These are phyloP conservation scores for Theileria orientalis DNA, from an alignment of 169 alveolate species.

Conservation along the genomic window DNA sequence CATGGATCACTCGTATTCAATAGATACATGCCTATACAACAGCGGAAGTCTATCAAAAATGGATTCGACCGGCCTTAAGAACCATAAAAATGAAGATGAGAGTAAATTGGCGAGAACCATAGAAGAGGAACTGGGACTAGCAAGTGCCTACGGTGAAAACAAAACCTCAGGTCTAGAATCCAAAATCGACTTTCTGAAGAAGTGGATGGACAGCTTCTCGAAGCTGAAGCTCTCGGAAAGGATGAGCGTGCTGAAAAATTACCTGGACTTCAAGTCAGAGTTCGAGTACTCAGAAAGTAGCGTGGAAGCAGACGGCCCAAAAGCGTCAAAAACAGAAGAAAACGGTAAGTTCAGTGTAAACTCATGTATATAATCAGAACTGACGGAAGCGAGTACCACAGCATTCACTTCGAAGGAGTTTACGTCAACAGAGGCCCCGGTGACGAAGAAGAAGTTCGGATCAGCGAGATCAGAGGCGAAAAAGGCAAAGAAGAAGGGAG, in stretches of 20 bases:
- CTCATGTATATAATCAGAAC: background rate
- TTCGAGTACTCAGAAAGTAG: background rate
- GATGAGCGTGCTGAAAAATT: background rate
- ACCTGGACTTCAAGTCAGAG: background rate
- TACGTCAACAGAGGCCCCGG: no score
- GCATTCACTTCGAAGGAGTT: background rate
- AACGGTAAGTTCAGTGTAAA: background rate
- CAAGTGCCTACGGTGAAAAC: background rate
- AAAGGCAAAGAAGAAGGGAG: no score
- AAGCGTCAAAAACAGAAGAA: background rate
- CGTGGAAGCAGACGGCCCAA: background rate
- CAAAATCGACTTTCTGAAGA: background rate
- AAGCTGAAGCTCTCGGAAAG: background rate
- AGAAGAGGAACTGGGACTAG: slow-evolving; percentile 8
- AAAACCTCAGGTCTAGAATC: background rate
- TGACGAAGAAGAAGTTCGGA: no score
- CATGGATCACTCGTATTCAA: slow-evolving; percentile 13
- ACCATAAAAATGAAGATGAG: no score
- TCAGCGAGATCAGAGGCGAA: no score
- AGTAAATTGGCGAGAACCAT: background rate
- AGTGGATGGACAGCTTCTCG: background rate
- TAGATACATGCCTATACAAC: slow-evolving; percentile 10
- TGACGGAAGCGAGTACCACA: background rate
- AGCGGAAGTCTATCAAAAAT: background rate
- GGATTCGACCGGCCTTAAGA: background rate